Base-by-base conservation (phyloP, 1,284 basidiomycete genomes). In the Phlebopus sp. region DNA sequence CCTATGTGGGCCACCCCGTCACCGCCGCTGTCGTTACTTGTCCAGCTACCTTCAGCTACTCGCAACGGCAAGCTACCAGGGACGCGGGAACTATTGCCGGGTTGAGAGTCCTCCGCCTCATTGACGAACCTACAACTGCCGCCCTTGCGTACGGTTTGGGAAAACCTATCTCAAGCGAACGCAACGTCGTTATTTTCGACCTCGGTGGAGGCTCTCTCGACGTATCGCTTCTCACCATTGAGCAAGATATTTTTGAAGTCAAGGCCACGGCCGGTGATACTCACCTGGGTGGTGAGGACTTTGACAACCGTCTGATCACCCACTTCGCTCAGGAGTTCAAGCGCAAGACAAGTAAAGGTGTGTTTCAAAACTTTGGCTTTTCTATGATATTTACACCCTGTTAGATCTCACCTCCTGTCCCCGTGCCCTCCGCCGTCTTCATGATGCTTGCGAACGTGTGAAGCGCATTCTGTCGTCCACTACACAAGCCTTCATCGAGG, bases 191-290 rank as follows among this genome's bases (percentile, higher is more conserved):
- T 64, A 94, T 99, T 71, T 98, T 97, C 77, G 96, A 99, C 79
- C 84, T 98, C 44, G 96, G 95, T 58, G 96, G 96, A 79, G 95
- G 95, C 78, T 98, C 95, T 40, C 97, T 98, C 72, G 96, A 98
- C 86, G 96, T 98, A 29, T 98, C 95, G 29, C 90, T 99, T 54
- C 75, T 99, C 59, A 95, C 94, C 55, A 97, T 98, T 55, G 93
- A 97, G 72, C 95, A 97, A 74, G 95, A 94, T 72, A 94, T 98
- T 73, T 99, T 98, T 76, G 95, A 97, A 73, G 95, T 98, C 72
- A 96, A 97, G 79, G 93, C 96, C 54, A 98, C 95, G 55, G 95
- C 96, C 53, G 96, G 95, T 83, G 96, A 98, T 76, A 98, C 95
- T 54, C 95, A 98, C 73, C 79, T 98, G 70, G 95, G 95, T 76